These are phyloP conservation scores for Diplodia intermedia DNA, from an alignment of 2,329 filamentous ascomycete species.

Conservation along the genomic window DNA sequence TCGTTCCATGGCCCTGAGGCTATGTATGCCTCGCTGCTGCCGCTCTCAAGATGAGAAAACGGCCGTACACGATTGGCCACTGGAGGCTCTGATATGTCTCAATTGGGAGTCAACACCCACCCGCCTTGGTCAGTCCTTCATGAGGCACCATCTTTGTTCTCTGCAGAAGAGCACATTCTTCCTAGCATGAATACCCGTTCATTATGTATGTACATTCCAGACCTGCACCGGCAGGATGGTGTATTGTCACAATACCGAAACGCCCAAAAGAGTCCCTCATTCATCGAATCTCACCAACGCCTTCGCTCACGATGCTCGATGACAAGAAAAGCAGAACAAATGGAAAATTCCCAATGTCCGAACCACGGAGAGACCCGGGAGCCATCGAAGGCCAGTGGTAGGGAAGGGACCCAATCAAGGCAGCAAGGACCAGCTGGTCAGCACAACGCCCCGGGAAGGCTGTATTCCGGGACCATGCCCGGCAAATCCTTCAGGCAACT, in stretches of 20 bases:
- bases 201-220: constrained; percentile 2
- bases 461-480: neutral
- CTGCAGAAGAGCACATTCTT: neutral
- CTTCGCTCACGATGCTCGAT: constrained; percentile 14
- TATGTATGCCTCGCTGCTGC: too few species aligned
- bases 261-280: neutral
- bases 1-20: too few species aligned
- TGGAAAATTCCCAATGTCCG: neutral
- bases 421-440: neutral
- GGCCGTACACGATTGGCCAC: too few species aligned
- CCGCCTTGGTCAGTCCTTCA: neutral
- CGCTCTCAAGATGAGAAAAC: too few species aligned
- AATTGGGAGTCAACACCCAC: too few species aligned
- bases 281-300: constrained; percentile 12
- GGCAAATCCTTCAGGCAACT: constrained; percentile 12
- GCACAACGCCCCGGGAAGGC: neutral
- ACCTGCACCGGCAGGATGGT: neutral
- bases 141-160: neutral
- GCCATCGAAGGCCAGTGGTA: too few species aligned
- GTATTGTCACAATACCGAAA: neutral
- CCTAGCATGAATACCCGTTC: neutral
- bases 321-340: neutral
- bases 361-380: neutral
- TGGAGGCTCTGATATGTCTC: too few species aligned
- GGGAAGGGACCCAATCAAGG: neutral